These are phyloP conservation scores for Paramecium sonneborni DNA, from an alignment of 73 alveolate genomes.

Conservation along the genomic window DNA sequence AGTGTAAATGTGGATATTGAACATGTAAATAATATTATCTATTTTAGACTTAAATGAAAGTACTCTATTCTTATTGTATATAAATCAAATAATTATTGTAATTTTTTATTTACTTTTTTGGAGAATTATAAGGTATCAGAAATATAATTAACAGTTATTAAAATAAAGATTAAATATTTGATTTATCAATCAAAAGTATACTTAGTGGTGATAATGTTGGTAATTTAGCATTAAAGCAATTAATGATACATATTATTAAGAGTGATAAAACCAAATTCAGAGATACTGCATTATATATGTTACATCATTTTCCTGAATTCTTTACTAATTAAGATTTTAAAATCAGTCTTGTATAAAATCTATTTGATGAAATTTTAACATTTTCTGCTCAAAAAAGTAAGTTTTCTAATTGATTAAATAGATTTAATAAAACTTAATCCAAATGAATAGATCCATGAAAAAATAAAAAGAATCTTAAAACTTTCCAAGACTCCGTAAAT, in stretches of 20 bases:
- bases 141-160: background rate
- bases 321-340: background rate
- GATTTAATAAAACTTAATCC: background rate
- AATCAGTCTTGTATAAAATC: background rate
- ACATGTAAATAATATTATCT: background rate
- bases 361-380: background rate
- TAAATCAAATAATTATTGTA: background rate
- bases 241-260: constrained; percentile 20
- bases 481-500: background rate
- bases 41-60: constrained; percentile 14
- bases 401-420: background rate
- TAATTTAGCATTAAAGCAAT: background rate
- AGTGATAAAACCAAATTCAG: background rate
- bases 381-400: constrained; percentile 10
- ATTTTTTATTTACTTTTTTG: constrained; percentile 11
- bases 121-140: background rate
- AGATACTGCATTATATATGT: background rate
- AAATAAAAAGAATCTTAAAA: constrained; percentile 30
- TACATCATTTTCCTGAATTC: background rate
- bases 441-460: background rate
- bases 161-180: background rate
- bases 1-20: constrained; percentile 23
- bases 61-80: background rate
- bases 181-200: background rate
- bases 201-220: background rate